phyloP scores from a whole-genome alignment of 2,329 filamentous ascomycete species.

The Cladophialophora chaetospira region DNA sequence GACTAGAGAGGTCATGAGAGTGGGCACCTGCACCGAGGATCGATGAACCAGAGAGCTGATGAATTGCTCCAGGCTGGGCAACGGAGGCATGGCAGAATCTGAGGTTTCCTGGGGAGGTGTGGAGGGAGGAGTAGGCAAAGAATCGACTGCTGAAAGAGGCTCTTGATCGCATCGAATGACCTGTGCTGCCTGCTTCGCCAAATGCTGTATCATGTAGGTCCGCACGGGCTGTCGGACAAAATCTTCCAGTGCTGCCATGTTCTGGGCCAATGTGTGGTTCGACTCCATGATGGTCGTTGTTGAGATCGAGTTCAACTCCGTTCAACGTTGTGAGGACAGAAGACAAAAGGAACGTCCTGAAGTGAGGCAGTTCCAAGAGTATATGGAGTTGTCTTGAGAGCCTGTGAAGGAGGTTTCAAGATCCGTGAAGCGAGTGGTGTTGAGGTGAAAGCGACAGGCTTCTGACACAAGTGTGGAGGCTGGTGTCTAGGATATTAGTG shows the following conservation, averaged over 20 bases:
- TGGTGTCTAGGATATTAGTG: constrained; percentile 25
- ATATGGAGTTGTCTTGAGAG: constrained; percentile 16
- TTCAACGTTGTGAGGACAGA: constrained; percentile 3
- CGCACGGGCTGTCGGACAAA: constrained; percentile 52
- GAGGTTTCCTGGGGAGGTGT: constrained; percentile 57
- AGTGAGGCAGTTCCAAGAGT: constrained; percentile 21
- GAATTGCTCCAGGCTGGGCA: constrained; percentile 86
- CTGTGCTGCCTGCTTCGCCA: constrained; percentile 49
- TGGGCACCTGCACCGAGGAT: constrained; percentile 95
- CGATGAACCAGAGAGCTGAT: constrained; percentile 87
- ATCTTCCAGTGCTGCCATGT: constrained; percentile 50
- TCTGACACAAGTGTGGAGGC: constrained; percentile 21
- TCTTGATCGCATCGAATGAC: constrained; percentile 52
- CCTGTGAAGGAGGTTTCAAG: constrained; percentile 14
- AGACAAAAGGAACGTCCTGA: constrained; percentile 15
- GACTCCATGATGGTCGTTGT: constrained; percentile 27
- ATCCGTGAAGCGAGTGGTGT: constrained; percentile 9
- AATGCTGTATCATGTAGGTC: constrained; percentile 50
- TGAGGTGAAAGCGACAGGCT: constrained; percentile 26
- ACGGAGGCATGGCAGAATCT: constrained; percentile 41
- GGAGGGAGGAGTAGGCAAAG: constrained; percentile 61
- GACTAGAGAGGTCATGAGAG: constrained; percentile 93
- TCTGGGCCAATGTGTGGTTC: constrained; percentile 34
- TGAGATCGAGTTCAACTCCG: not conserved
- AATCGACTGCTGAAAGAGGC: constrained; percentile 49